A percentile compares a stretch with the other conserved stretches of the same genome.
These are phyloP conservation scores for Discostella stelligera DNA, from an alignment of 352 stramenopile genomes.

Conservation along the genomic window DNA sequence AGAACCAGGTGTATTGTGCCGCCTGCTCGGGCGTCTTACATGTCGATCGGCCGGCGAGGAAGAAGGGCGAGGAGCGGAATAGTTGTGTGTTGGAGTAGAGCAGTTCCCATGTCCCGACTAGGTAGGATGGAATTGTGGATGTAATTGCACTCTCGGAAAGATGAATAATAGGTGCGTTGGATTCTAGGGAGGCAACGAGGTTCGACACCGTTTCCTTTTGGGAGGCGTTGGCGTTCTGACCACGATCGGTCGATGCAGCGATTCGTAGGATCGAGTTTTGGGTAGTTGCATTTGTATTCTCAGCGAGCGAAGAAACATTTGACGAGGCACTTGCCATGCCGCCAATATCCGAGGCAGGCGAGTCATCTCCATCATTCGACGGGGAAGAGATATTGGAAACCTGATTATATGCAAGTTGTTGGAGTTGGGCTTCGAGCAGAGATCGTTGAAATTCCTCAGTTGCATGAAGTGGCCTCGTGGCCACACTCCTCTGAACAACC, in stretches of 20 bases:
- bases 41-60: constrained; percentile 74
- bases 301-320: not conserved
- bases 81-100: constrained; percentile 74
- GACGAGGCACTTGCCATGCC: constrained; percentile 2
- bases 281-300: not conserved
- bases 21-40: constrained; percentile 65
- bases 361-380: not conserved
- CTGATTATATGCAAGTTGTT: not conserved
- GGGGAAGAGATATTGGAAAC: constrained; percentile 11
- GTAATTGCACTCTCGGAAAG: not conserved
- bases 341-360: not conserved
- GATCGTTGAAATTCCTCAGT: constrained; percentile 24
- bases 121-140: constrained; percentile 19
- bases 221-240: constrained; percentile 52
- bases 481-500: not conserved
- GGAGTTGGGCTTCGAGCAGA: constrained; percentile 23
- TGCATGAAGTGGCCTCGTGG: constrained; percentile 5
- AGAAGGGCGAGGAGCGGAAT: constrained; percentile 81
- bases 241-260: constrained; percentile 62
- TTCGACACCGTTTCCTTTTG: constrained; percentile 53
- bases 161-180: constrained; percentile 18
- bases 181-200: constrained; percentile 54
- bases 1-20: constrained; percentile 81
- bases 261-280: constrained; percentile 54
- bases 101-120: constrained; percentile 74